Evolutionary conservation across 352 stramenopile species (phyloP).

Genomic region (Globisporangium heterothallicum): DNA sequence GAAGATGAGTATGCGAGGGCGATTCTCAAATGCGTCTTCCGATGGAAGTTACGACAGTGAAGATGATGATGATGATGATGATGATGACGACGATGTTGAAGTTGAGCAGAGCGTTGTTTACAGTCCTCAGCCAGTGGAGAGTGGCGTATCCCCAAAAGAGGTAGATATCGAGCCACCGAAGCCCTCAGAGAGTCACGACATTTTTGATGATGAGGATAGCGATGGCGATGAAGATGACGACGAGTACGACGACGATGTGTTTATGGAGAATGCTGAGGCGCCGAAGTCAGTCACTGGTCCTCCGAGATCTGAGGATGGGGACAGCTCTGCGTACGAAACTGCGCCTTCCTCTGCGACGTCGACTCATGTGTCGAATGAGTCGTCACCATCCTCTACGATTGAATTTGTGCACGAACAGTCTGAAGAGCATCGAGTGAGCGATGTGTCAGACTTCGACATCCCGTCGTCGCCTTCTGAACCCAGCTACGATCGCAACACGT

Average conservation of each 20-base stretch:
- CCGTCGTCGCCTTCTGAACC: constrained; percentile 4
- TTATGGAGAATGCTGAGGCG: neutral
- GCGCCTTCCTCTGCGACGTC: constrained; percentile 8
- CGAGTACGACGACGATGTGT: constrained; percentile 4
- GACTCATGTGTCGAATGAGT: constrained; percentile 4
- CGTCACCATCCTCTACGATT: constrained; percentile 7
- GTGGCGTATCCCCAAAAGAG: neutral
- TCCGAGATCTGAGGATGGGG: constrained; percentile 3
- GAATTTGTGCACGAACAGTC: neutral
- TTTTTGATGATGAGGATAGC: constrained; percentile 10
- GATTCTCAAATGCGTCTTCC: constrained; percentile 9
- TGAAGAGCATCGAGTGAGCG: constrained; percentile 7
- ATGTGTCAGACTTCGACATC: constrained; percentile 6
- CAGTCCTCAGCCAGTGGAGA: neutral
- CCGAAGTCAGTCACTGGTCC: neutral
- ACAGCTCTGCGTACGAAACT: constrained; percentile 3
- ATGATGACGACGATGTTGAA: constrained; percentile 5
- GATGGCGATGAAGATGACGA: constrained; percentile 6
- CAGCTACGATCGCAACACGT: constrained; percentile 12
- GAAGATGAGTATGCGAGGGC: constrained; percentile 14
- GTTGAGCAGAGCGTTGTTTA: neutral
- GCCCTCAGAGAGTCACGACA: neutral
- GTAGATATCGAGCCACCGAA: neutral
- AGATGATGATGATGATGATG: constrained; percentile 10
- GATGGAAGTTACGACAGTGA: constrained; percentile 12